Base-by-base conservation (phyloP, 306 rosid species). In the Betula pendula region DNA sequence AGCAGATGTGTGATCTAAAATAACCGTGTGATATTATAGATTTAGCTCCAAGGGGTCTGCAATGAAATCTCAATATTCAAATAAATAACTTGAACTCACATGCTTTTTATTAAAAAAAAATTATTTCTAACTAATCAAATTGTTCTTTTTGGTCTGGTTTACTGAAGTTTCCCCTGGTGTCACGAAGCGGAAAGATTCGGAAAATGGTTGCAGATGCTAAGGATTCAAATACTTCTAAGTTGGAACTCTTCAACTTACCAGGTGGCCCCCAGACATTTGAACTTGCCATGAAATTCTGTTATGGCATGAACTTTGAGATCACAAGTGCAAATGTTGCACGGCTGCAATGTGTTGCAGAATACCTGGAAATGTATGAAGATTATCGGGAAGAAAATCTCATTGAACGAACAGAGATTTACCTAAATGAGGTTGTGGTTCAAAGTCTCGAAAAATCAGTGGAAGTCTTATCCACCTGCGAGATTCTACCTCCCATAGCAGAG, bases 271-370 rank as follows among this genome's bases (percentile, higher is more conserved):
- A 83, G 40, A 86, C 92, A 75, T 93, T 93, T 79, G 96, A 93
- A 79, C 90, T 93, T 8, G 92, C 96, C 77, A 88, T 90, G 90
- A 93, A 91, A 77, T 93, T 89, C 79, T 93, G 96, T 72, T 91
- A 93, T 51, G 97, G 94, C 9, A 90, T 93, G 88, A 88, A 90
- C 74, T 93, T 93, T 42, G 97, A 93, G 90, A 88, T 93, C 68
- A 91, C 92, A 9, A 78, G 87, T 15, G 77, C 78, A 19, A 91
- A 91, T 33, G 97, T 91, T n/a, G 92, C 92, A 0, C 78, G 79
- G 8, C 87, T 93, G 22, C 94, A 88, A 11, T 93, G 96, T 35
- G 90, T 91, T 20, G 97, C 97, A 13, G 89, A 91, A 58, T 91
- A 83, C 86, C 79, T 93, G 8, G 97, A 93, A 75, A 93, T 93